Percentiles rank a stretch among this genome's conserved stretches.
phyloP scores from a whole-genome alignment of 306 rosid species.

The Corylus americana region DNA sequence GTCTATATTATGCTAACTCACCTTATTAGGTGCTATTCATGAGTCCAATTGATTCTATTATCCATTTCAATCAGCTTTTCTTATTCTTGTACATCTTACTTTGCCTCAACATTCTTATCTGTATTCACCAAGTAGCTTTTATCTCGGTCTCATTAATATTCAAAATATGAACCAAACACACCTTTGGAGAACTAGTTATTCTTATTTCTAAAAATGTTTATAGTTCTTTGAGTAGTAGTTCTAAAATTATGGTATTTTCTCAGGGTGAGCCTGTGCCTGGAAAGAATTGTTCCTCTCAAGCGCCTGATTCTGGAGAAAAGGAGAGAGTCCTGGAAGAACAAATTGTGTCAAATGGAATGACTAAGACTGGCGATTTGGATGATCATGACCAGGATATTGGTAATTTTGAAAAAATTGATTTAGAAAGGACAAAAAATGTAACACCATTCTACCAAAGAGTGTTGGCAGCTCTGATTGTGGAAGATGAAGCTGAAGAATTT shows the following conservation, averaged over 20 bases:
- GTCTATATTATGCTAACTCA: neutral
- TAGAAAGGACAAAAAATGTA: conserved; percentile 39
- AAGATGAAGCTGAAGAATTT: conserved; percentile 59
- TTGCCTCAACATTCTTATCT: neutral
- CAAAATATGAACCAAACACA: neutral
- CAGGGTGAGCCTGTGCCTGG: conserved; percentile 46
- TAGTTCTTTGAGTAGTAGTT: conserved; percentile 10
- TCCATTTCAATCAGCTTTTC: neutral
- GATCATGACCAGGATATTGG: conserved; percentile 36
- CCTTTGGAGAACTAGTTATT: neutral
- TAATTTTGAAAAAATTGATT: conserved; percentile 39
- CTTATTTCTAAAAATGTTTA: neutral
- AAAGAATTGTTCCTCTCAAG: conserved; percentile 39
- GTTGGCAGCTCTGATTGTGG: conserved; percentile 70
- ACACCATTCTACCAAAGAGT: conserved; percentile 78
- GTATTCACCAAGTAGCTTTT: neutral
- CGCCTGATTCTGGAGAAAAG: conserved; percentile 43
- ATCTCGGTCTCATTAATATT: neutral
- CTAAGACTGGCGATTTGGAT: conserved; percentile 36
- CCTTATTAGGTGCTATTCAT: neutral
- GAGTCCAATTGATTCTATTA: neutral
- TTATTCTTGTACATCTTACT: neutral
- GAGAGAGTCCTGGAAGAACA: conserved; percentile 38
- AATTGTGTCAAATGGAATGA: conserved; percentile 29
- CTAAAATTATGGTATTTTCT: conserved; percentile 31